Conservation (phyloP, 805 yeast genomes). For the Metschnikowia henanensis region DNA sequence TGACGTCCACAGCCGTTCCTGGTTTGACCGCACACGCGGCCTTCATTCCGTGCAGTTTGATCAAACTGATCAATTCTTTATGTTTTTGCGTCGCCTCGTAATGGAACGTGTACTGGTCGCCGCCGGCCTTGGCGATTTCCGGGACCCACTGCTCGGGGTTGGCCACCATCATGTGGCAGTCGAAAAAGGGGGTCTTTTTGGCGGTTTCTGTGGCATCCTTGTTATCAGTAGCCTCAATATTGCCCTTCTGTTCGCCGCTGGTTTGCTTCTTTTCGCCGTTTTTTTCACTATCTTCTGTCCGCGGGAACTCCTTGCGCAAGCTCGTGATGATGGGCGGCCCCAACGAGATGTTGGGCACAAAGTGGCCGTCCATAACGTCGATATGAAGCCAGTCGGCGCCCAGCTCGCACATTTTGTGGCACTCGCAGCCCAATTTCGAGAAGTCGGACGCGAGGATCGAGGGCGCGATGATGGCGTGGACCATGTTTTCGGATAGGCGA, state of each 20-base stretch:
- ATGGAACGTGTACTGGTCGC: slow-evolving; percentile 95
- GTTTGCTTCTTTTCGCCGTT: too few relatives aligned
- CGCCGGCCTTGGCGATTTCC: slow-evolving; percentile 91
- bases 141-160: slow-evolving; percentile 92
- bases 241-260: too few relatives aligned
- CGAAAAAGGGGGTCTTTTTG: slow-evolving; percentile 62
- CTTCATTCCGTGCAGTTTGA: slow-evolving; percentile 79
- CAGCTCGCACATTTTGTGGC: slow-evolving; percentile 73
- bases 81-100: slow-evolving; percentile 89
- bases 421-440: slow-evolving; percentile 83
- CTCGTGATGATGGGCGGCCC: slow-evolving; percentile 89
- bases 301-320: slow-evolving; percentile 75
- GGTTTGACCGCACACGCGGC: slow-evolving; percentile 97
- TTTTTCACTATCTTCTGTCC: too few relatives aligned
- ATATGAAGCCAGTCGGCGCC: slow-evolving; percentile 97
- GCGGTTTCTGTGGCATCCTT: too few relatives aligned
- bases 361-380: slow-evolving; percentile 99
- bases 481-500: too few relatives aligned
- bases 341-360: slow-evolving; percentile 93
- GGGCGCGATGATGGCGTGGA: slow-evolving; percentile 86
- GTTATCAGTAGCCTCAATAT: too few relatives aligned
- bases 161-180: slow-evolving; percentile 98
- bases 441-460: slow-evolving; percentile 92
- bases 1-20: slow-evolving; percentile 81
- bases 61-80: slow-evolving; percentile 65